phyloP scores from a whole-genome alignment of 306 rosid species.

The Dalbergia cultrata region DNA sequence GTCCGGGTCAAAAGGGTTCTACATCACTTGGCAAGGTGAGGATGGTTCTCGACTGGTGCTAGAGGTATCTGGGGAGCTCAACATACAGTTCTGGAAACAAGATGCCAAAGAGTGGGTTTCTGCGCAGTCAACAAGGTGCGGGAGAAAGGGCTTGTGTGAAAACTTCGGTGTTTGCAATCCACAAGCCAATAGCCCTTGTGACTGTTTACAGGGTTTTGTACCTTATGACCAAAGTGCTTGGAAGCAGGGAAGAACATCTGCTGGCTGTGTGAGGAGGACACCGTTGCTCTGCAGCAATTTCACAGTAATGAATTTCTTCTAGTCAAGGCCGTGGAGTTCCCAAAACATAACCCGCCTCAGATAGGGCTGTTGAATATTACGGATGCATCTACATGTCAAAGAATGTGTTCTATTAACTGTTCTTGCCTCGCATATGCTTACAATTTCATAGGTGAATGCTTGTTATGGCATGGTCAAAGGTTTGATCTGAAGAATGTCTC shows the following conservation, averaged over 20 bases:
- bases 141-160: neutral
- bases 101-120: neutral
- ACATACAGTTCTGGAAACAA: neutral
- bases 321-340: too few relatives aligned
- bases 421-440: slow-evolving; percentile 27
- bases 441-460: neutral
- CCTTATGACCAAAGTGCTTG: neutral
- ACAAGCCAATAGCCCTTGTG: neutral
- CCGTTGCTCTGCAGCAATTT: neutral
- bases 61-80: slow-evolving; percentile 27
- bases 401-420: neutral
- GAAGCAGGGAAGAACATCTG: neutral
- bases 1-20: neutral
- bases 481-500: slow-evolving; percentile 21
- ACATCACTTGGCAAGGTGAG: neutral
- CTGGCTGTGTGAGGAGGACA: slow-evolving; percentile 24
- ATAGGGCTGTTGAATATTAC: too few relatives aligned
- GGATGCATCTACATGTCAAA: neutral
- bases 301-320: neutral
- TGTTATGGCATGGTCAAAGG: neutral
- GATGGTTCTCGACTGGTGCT: slow-evolving; percentile 10
- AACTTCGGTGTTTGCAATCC: slow-evolving; percentile 34
- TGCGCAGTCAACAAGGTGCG: neutral
- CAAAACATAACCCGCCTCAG: too few relatives aligned
- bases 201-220: slow-evolving; percentile 21